phyloP scores from a whole-genome alignment of 305 asterid genomes.

The Fraxinus sp. region DNA sequence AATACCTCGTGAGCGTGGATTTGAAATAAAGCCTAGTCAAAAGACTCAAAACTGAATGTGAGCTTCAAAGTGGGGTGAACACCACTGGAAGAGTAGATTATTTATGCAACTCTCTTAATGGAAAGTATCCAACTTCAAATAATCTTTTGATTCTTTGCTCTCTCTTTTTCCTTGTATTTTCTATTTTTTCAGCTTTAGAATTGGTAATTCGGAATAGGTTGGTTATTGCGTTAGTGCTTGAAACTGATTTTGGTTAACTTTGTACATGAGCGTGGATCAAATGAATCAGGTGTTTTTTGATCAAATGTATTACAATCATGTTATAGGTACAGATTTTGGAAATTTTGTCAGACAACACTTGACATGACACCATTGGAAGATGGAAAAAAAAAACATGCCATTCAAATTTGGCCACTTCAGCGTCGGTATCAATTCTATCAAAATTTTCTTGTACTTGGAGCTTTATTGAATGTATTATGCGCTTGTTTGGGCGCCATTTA shows the following conservation, averaged over 20 bases:
- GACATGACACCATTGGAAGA: background rate
- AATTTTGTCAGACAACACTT: background rate
- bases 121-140: background rate
- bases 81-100: background rate
- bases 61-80: background rate
- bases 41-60: background rate
- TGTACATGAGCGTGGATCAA: background rate
- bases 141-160: background rate
- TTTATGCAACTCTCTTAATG: background rate
- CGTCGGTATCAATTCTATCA: background rate
- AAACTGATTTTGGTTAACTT: background rate
- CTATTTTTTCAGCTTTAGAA: background rate
- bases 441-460: background rate
- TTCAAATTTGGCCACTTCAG: background rate
- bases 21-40: background rate
- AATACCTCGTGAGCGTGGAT: slow-evolving; percentile 53
- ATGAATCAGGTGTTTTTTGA: background rate
- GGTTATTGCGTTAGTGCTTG: background rate
- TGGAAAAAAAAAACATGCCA: background rate
- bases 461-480: background rate
- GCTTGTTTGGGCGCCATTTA: background rate
- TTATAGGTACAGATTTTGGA: background rate
- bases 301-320: background rate
- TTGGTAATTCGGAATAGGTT: background rate
- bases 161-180: background rate